phyloP scores from a whole-genome alignment of 2,329 filamentous ascomycete genomes.

The Pseudophaeomoniella oleicola region DNA sequence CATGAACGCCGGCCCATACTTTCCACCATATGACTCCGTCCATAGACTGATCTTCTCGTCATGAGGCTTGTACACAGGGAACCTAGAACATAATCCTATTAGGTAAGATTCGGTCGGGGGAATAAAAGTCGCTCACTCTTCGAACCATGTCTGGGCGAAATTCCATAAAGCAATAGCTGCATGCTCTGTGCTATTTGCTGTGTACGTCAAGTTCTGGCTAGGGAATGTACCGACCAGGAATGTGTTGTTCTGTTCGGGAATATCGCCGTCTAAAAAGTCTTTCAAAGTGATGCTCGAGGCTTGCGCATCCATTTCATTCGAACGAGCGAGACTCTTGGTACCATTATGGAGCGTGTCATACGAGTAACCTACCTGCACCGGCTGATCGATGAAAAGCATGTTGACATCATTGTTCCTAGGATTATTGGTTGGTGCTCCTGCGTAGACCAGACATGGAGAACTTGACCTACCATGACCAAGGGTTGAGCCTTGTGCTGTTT shows the following conservation, averaged over 20 bases:
- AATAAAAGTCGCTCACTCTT: not conserved
- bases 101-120: too few relatives aligned
- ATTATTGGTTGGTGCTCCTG: slow-evolving; percentile 7
- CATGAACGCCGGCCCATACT: slow-evolving; percentile 54
- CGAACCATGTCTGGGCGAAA: slow-evolving; percentile 3
- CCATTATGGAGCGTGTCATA: slow-evolving; percentile 32
- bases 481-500: slow-evolving; percentile 27
- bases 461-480: slow-evolving; percentile 19
- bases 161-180: slow-evolving; percentile 1
- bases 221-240: slow-evolving; percentile 4
- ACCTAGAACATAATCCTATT: slow-evolving; percentile 22
- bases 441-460: not conserved
- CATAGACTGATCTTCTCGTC: slow-evolving; percentile 47
- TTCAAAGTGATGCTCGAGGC: not conserved
- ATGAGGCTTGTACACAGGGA: slow-evolving; percentile 39
- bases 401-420: slow-evolving; percentile 18
- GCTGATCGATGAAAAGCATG: slow-evolving; percentile 54
- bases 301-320: slow-evolving; percentile 1
- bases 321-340: slow-evolving; percentile 19
- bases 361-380: slow-evolving; percentile 43
- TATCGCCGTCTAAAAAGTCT: slow-evolving; percentile 1
- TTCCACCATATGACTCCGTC: slow-evolving; percentile 55
- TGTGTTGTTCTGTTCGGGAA: slow-evolving; percentile 3
- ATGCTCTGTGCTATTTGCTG: slow-evolving; percentile 7
- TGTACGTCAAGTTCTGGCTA: slow-evolving; percentile 20